Conservation (phyloP, 139 green algal genomes). For the Spirogloea muscicola region DNA sequence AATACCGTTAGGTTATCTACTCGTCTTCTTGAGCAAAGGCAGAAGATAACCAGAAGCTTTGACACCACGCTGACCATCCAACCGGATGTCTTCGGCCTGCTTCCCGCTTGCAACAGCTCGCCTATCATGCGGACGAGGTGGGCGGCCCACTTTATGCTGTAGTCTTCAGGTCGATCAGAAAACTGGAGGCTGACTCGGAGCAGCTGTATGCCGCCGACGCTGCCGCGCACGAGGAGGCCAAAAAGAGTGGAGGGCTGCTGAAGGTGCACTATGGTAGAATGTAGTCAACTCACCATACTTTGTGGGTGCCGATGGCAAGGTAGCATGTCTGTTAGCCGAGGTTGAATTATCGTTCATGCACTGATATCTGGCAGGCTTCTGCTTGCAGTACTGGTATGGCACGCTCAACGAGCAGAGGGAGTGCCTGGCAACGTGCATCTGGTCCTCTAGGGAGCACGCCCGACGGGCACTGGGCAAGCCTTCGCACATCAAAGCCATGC, state of each 20-base stretch:
- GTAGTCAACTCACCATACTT: background rate
- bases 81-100: background rate
- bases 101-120: slow-evolving; percentile 8
- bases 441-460: background rate
- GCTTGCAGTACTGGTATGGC: slow-evolving; percentile 19
- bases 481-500: slow-evolving; percentile 10
- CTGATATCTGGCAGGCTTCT: background rate
- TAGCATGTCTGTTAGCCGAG: background rate
- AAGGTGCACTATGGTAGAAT: background rate
- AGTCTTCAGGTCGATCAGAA: slow-evolving; percentile 11
- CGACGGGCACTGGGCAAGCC: background rate
- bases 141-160: slow-evolving; percentile 5
- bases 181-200: background rate
- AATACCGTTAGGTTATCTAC: background rate
- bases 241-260: background rate
- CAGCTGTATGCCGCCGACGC: slow-evolving; percentile 4
- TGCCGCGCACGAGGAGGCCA: slow-evolving; percentile 6
- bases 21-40: background rate
- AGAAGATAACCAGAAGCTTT: background rate
- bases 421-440: slow-evolving; percentile 14
- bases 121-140: background rate
- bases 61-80: background rate
- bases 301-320: background rate
- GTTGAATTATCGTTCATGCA: background rate
- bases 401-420: slow-evolving; percentile 12